Evolutionary conservation across 441 rosid genomes (phyloP).

Genomic region (Jatropha podagrica): DNA sequence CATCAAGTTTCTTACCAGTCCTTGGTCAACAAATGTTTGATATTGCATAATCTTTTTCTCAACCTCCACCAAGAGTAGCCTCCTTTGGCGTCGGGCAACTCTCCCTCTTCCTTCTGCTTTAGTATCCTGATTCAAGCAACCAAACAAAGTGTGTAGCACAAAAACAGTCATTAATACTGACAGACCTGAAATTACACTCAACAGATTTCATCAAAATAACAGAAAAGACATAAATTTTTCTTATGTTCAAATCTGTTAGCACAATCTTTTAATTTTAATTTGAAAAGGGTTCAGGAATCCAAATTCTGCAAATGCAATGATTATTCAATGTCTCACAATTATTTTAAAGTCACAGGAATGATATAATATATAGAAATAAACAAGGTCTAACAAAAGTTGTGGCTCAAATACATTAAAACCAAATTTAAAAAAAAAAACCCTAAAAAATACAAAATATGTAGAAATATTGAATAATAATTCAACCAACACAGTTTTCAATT

Average conservation of each 20-base stretch:
- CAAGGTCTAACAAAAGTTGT: background rate
- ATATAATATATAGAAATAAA: background rate
- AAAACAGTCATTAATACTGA: background rate
- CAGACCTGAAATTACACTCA: background rate
- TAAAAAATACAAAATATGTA: background rate
- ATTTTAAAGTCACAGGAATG: background rate
- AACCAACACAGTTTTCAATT: background rate
- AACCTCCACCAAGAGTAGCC: slow-evolving; percentile 77
- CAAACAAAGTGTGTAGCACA: slow-evolving; percentile 3
- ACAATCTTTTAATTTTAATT: background rate
- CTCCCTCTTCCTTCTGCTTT: slow-evolving; percentile 94
- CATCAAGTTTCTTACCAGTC: slow-evolving; percentile 54
- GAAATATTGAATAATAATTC: background rate
- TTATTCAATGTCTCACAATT: background rate
- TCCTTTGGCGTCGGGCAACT: slow-evolving; percentile 80
- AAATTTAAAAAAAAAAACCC: background rate
- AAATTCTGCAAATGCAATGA: background rate
- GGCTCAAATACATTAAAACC: background rate
- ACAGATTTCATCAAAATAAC: background rate
- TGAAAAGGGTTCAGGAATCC: background rate
- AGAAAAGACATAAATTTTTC: background rate
- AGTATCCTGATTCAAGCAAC: slow-evolving; percentile 52
- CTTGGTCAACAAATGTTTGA: slow-evolving; percentile 73
- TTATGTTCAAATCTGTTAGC: background rate
- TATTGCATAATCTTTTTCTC: slow-evolving; percentile 81